Evolutionary conservation across 257 asterid genomes (phyloP), one percentile per base, ranked within the genome.

Genomic region (Lithospermum erythrorhizon): DNA sequence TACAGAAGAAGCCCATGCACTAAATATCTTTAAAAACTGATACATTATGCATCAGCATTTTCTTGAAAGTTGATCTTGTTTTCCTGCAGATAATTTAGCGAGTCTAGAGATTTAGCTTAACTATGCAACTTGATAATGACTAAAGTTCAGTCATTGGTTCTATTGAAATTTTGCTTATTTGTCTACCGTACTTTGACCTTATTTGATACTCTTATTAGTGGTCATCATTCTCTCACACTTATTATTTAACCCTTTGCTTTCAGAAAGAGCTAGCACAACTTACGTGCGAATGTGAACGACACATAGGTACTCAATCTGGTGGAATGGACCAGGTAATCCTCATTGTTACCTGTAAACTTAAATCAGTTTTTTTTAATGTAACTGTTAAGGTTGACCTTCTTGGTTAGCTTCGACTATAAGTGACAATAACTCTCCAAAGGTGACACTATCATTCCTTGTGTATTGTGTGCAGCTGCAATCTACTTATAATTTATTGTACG

Each of bases 191-290:
- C 19, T 47, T 45, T 56, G 30, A 58, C 48, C 29, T 25, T 25
- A 25, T 25, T 25, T 2, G 4, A 25, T 25, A 25, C 29, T 2
- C 29, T 25, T 6, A 27, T 27, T 0, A 27, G 32, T 27, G 32
- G 32, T 3, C 32, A 7, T 5, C 32, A 27, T 27, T 27, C 6
- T 3, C 32, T 27, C 32, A 6, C 32, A 27, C 32, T 27, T 2
- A 27, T 3, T 27, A 27, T 27, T 3, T 27, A 27, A 27, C 51
- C 61, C 29, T 24, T 35, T 23, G 47, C 70, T 65, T 65, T 53
- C 89, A 91, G 98, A 86, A 86, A 85, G 98, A 88, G 66, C 84
- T 93, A 72, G 97, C 98, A 73, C 95, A 88, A 73, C 89, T 93
- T 59, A 84, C 97, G 11, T 93, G 97, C 56, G 97, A 81, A 67